Conservation (phyloP, 495 filamentous ascomycete genomes). For the Hyaloscypha variabilis region DNA sequence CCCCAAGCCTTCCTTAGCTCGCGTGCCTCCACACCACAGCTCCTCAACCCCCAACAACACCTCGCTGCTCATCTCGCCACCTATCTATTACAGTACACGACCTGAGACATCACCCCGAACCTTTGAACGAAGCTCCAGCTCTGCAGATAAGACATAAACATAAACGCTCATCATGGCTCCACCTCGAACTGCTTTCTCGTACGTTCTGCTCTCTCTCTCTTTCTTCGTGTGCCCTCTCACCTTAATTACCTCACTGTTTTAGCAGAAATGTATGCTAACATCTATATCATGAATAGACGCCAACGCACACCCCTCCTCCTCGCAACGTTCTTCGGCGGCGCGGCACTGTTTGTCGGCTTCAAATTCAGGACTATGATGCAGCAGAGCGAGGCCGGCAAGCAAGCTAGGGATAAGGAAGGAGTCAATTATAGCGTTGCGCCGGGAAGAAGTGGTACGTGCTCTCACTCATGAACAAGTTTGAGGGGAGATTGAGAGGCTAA, state of each 20-base stretch:
- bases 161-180: background rate
- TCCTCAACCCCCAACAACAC: conserved; percentile 1
- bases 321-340: conserved; percentile 21
- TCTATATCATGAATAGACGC: conserved; percentile 7
- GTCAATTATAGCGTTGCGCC: conserved; percentile 27
- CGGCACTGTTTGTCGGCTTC: conserved; percentile 28
- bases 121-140: background rate
- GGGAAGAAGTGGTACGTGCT: conserved; percentile 30
- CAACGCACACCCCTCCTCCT: conserved; percentile 27
- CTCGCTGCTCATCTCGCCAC: background rate
- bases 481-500: background rate
- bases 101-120: background rate
- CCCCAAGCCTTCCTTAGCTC: background rate
- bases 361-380: conserved; percentile 31
- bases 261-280: conserved; percentile 6
- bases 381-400: conserved; percentile 30
- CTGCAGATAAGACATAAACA: background rate
- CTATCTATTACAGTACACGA: background rate
- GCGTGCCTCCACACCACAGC: background rate
- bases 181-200: background rate
- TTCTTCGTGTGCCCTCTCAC: background rate
- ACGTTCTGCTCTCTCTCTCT: background rate
- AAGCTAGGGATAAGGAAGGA: conserved; percentile 20
- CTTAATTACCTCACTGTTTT: background rate
- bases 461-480: background rate